Percentiles rank a stretch among this genome's conserved stretches.
These are phyloP conservation scores for Capsicum chinense DNA, from an alignment of 257 asterid species.

Conservation along the genomic window DNA sequence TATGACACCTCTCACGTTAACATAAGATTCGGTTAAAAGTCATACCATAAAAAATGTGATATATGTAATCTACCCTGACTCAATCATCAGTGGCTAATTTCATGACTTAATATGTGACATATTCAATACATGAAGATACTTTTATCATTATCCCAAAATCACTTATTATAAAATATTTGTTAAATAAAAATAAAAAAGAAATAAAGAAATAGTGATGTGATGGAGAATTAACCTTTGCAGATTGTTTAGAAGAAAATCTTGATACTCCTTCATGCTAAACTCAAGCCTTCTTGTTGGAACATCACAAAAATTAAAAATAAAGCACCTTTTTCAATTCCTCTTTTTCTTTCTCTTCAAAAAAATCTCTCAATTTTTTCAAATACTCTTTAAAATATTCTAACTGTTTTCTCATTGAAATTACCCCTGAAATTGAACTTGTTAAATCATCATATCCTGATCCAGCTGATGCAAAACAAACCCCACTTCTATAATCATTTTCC, in stretches of 20 bases:
- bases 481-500: not conserved
- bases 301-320: conserved; percentile 20
- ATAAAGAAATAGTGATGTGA: not conserved
- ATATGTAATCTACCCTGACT: fast-evolving
- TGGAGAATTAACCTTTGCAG: not conserved
- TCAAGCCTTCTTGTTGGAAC: conserved; percentile 27
- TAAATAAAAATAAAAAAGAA: not conserved
- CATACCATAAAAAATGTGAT: not conserved
- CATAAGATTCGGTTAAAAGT: not conserved
- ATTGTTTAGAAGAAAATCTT: conserved; percentile 23
- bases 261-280: not conserved
- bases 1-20: not conserved
- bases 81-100: not conserved
- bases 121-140: fast-evolving
- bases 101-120: not conserved
- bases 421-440: not conserved
- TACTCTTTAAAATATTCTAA: conserved; percentile 25
- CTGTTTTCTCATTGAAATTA: conserved; percentile 13
- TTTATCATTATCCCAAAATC: fast-evolving
- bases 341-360: not conserved
- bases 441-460: conserved; percentile 22
- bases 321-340: conserved; percentile 21
- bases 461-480: conserved; percentile 9
- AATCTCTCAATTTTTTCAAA: not conserved
- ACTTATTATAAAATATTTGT: too few species aligned